Percentiles rank a stretch among this genome's conserved stretches.
phyloP scores from a whole-genome alignment of 2,329 filamentous ascomycete genomes.

The Microcyclospora pomicola region DNA sequence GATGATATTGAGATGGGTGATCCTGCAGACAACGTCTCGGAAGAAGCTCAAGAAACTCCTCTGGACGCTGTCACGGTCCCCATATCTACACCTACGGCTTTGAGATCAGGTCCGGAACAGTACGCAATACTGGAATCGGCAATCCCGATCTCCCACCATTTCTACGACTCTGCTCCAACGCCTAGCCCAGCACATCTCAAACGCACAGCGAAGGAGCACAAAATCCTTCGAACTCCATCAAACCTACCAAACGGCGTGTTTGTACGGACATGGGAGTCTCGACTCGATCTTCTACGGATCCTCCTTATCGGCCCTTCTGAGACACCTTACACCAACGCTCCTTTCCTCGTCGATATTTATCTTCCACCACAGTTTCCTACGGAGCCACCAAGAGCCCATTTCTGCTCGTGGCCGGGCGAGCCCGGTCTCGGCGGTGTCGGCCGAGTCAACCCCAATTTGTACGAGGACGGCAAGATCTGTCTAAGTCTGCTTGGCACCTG shows the following conservation, averaged over 20 bases:
- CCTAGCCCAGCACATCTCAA: constrained; percentile 28
- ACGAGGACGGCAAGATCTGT: constrained; percentile 50
- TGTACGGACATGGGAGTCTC: constrained; percentile 45
- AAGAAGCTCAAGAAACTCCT: neutral
- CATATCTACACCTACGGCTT: neutral
- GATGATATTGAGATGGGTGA: constrained; percentile 12
- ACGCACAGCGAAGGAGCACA: constrained; percentile 43
- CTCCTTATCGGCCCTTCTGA: constrained; percentile 45
- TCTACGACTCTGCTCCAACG: constrained; percentile 12
- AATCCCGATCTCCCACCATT: constrained; percentile 33
- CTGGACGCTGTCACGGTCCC: neutral
- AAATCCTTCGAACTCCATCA: constrained; percentile 34
- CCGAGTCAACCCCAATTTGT: constrained; percentile 45
- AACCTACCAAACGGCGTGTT: constrained; percentile 44
- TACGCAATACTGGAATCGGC: constrained; percentile 27
- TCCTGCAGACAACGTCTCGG: constrained; percentile 1
- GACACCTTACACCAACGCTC: constrained; percentile 47
- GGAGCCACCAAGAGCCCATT: constrained; percentile 41
- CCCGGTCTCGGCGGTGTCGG: constrained; percentile 16
- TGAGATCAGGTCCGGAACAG: constrained; percentile 4
- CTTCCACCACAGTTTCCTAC: constrained; percentile 37
- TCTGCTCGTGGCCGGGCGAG: constrained; percentile 41
- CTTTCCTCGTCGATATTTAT: constrained; percentile 47
- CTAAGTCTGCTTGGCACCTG: constrained; percentile 45
- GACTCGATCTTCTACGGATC: constrained; percentile 44